Percentiles rank a stretch among this genome's conserved stretches.
Evolutionary conservation across 345 rosid species (phyloP).

Genomic region (Murraya koenigii): DNA sequence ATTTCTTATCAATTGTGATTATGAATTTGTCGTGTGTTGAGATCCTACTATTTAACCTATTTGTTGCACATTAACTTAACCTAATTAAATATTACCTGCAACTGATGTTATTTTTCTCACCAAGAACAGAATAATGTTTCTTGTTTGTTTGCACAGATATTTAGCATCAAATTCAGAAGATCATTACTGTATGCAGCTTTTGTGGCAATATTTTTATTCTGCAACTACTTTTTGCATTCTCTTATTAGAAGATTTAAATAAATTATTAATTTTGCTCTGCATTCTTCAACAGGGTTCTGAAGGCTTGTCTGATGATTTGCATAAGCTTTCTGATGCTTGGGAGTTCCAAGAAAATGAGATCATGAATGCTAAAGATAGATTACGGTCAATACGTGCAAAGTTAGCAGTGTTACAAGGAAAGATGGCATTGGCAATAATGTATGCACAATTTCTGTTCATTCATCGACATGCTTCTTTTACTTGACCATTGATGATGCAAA

Average conservation of each 20-base stretch:
- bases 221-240: slow-evolving; percentile 5
- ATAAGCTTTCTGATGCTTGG: slow-evolving; percentile 69
- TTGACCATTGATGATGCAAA: slow-evolving; percentile 1
- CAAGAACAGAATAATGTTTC: not conserved
- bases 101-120: not conserved
- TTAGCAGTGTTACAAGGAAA: slow-evolving; percentile 85
- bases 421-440: slow-evolving; percentile 81
- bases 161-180: slow-evolving; percentile 5
- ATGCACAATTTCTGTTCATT: slow-evolving; percentile 18
- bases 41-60: not conserved
- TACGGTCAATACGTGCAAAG: slow-evolving; percentile 83
- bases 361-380: slow-evolving; percentile 55
- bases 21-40: not conserved
- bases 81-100: not conserved
- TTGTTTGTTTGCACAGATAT: not conserved
- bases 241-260: slow-evolving; percentile 15
- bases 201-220: not conserved
- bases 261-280: slow-evolving; percentile 16
- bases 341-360: slow-evolving; percentile 86
- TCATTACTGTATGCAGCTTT: not conserved
- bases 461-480: slow-evolving; percentile 4
- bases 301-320: slow-evolving; percentile 34
- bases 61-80: not conserved
- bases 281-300: slow-evolving; percentile 33
- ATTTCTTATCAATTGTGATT: not conserved